phyloP scores from a whole-genome alignment of 345 rosid species.

The Corchorus capsularis region DNA sequence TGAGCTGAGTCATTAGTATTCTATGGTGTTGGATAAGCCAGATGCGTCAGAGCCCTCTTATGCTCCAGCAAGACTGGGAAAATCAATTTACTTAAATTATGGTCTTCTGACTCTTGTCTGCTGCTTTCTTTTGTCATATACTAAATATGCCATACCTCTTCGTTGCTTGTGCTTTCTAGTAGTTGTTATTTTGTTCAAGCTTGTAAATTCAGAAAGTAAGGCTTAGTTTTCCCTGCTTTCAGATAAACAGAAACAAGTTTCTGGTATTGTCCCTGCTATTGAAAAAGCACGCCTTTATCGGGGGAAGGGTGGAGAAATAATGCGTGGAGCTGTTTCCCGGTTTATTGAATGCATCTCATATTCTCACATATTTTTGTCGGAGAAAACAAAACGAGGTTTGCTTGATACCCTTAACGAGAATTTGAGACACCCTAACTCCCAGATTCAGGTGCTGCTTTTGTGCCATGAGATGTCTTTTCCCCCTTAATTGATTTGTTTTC shows the following conservation, averaged over 20 bases:
- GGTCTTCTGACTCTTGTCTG: not conserved
- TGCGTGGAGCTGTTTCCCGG: slow-evolving; percentile 96
- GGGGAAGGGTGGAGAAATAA: slow-evolving; percentile 99
- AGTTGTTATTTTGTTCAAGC: slow-evolving; percentile 2
- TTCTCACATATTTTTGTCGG: slow-evolving; percentile 58
- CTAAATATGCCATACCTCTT: not conserved
- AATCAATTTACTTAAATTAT: not conserved
- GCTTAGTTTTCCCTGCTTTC: slow-evolving; percentile 16
- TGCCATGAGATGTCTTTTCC: slow-evolving; percentile 18
- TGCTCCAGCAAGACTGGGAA: not conserved
- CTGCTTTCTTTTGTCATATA: slow-evolving; percentile 12
- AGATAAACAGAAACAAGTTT: slow-evolving; percentile 73
- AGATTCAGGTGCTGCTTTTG: slow-evolving; percentile 69
- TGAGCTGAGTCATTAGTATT: not conserved
- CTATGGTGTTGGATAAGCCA: slow-evolving; percentile 1
- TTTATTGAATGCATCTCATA: slow-evolving; percentile 80
- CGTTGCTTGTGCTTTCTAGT: not conserved
- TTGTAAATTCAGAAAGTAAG: slow-evolving; percentile 6
- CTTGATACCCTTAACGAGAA: slow-evolving; percentile 81
- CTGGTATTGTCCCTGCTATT: slow-evolving; percentile 81
- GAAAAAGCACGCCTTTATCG: slow-evolving; percentile 98
- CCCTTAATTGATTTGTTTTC: slow-evolving; percentile 11
- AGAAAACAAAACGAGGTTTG: slow-evolving; percentile 65
- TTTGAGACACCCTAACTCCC: slow-evolving; percentile 91
- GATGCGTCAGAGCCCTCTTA: not conserved